Evolutionary conservation across 306 rosid species (phyloP), one percentile per base, ranked within the genome.

Genomic region (Castanea crenata): DNA sequence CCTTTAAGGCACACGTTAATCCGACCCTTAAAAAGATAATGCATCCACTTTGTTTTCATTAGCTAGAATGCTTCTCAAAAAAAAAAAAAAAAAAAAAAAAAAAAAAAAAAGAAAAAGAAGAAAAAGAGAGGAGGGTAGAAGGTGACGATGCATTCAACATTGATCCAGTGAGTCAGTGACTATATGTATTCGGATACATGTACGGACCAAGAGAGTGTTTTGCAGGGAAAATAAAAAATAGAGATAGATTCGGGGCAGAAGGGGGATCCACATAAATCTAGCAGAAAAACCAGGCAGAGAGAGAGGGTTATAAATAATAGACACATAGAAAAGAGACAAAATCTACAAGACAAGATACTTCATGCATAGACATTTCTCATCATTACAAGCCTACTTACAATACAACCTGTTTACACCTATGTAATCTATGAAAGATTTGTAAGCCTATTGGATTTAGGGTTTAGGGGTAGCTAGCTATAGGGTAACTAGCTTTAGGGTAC

Each of bases 301-400:
- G 73, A 78, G 82, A 69, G 46, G 2, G 3, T 0, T 7, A 7
- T 41, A 41, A 41, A 41, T 41, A 41, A 41, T 41, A 41, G 46
- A 41, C 84, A 87, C 38, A 13, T 13, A 49, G 54, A 49, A 10
- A 20, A 81, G 77, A 78, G 77, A 69, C 76, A 79, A 85, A 34
- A 84, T 81, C 80, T 76, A 87, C 61, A 83, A 69, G 82, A 81
- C 91, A 84, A 86, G 90, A 86, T 77, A 77, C 90, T 85, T 83
- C 76, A 58, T 74, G 78, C 91, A 87, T 80, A 81, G 88, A 85
- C 87, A 85, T 83, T 83, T 90, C 88, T 75, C 86, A 83, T 89
- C 89, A 81, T 80, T 77, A 79, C 80, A 51, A 25, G 65, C 78
- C 79, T 71, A 77, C 75, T 81, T 49, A 49, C 46, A 41, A 38